A percentile compares a stretch with the other conserved stretches of the same genome.
These are phyloP conservation scores for Trichoderma koningii DNA, from an alignment of 2,329 filamentous ascomycete genomes.

Conservation along the genomic window DNA sequence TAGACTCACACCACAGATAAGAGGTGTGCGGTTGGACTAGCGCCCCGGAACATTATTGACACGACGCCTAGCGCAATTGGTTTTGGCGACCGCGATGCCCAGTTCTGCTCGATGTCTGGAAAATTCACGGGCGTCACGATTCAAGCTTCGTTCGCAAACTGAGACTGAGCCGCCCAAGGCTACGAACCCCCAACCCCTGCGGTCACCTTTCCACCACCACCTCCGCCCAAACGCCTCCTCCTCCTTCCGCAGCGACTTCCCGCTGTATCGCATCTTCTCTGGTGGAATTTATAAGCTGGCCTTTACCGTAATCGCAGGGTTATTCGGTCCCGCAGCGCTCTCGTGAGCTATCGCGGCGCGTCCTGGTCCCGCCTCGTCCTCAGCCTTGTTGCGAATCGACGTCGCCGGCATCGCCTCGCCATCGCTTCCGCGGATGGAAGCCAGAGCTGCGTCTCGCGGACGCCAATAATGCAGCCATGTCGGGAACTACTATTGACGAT, in stretches of 20 bases:
- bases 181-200: constrained; percentile 20
- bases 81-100: constrained; percentile 46
- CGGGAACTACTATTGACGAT: constrained; percentile 62
- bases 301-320: neutral
- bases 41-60: constrained; percentile 42
- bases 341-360: constrained; percentile 21
- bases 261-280: too few species aligned
- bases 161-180: constrained; percentile 22
- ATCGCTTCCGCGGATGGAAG: constrained; percentile 41
- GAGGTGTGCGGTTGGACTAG: constrained; percentile 25
- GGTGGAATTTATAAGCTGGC: too few species aligned
- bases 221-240: constrained; percentile 15
- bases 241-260: neutral
- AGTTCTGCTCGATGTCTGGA: constrained; percentile 41
- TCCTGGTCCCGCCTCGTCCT: constrained; percentile 31
- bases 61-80: constrained; percentile 45
- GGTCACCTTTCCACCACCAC: constrained; percentile 23
- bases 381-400: constrained; percentile 26
- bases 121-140: constrained; percentile 42
- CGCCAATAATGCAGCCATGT: constrained; percentile 59
- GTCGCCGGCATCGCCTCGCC: constrained; percentile 30
- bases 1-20: constrained; percentile 16
- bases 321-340: neutral
- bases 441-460: constrained; percentile 39
- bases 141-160: constrained; percentile 7